Evolutionary conservation across 352 stramenopile species (phyloP), one percentile per base, ranked within the genome.

Genomic region (Phytophthora pistaciae): DNA sequence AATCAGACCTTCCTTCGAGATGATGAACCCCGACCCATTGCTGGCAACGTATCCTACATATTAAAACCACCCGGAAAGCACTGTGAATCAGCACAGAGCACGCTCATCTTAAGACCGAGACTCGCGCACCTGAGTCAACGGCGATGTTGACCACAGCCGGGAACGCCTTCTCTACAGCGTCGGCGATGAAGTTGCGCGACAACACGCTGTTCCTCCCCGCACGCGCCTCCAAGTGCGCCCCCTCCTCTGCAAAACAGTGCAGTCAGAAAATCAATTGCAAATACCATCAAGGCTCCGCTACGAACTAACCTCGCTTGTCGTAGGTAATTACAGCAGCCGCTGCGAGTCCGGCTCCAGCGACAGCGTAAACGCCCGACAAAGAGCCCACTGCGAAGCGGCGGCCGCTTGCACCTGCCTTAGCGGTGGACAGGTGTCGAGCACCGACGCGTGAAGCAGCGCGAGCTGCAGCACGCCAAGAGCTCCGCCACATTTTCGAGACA

Each of bases 1-100:
- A 23, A 98, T 88, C 21, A 98, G 74, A 5, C 94, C 95, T 50
- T 96, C 85, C 10, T 73, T 70, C 8, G 83, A 82, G 20, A 98
- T 96, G 62, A 98, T 93, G 55, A 98, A 98, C n/a, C 95, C 95
- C 33, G 88, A 97, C 3, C 94, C 94, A 69, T 94, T 94, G 62
- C 83, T 94, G n/a, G 75, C 82, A 44, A 87, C 70, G 46, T 92
- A 91, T 9, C 86, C 84, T 91, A 25, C 11, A 25, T 23, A n/a
- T 29, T 5, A 3, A 65, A 20, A 62, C 20, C 9, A 23, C 9
- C 7, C 23, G 38, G 11, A 44, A 74, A 63, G 25, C 27, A 21
- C 13, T 42, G n/a, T 3, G 33, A 27, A 36, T 68, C 3, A 60
- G 42, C 42, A 23, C 42, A 13, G 40, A 29, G 23, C 5, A 59